phyloP scores from a whole-genome alignment of 1,284 basidiomycete species.

The Sphaerobolus stellatus region DNA sequence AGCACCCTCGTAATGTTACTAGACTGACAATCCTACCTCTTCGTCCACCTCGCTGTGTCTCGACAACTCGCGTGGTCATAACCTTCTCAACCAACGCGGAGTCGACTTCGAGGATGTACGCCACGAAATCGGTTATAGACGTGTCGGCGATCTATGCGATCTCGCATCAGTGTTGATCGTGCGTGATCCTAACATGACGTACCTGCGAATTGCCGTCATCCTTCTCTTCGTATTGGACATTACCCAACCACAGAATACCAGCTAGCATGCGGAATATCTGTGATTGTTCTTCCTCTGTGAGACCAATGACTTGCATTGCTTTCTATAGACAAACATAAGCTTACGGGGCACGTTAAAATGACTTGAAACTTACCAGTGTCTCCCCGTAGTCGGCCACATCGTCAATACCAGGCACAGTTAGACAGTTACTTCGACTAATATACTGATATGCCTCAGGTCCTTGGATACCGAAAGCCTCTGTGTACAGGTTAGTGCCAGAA shows the following conservation, averaged over 20 bases:
- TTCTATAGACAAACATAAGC: slow-evolving; percentile 46
- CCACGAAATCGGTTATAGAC: slow-evolving; percentile 93
- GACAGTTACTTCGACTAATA: slow-evolving; percentile 88
- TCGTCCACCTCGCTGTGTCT: slow-evolving; percentile 90
- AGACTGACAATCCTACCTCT: slow-evolving; percentile 51
- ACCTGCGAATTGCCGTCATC: slow-evolving; percentile 75
- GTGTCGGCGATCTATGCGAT: slow-evolving; percentile 72
- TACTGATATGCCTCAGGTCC: slow-evolving; percentile 96
- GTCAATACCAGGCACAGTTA: slow-evolving; percentile 90
- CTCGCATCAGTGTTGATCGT: background rate
- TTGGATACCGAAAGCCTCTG: slow-evolving; percentile 95
- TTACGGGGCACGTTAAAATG: slow-evolving; percentile 16
- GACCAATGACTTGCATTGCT: slow-evolving; percentile 93
- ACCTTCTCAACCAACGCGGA: slow-evolving; percentile 79
- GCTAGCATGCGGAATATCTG: slow-evolving; percentile 95
- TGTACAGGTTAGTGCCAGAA: slow-evolving; percentile 14
- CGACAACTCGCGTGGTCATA: slow-evolving; percentile 84
- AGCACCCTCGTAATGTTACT: background rate
- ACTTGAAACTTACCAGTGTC: slow-evolving; percentile 70
- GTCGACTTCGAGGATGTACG: slow-evolving; percentile 92
- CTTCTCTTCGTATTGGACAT: slow-evolving; percentile 86
- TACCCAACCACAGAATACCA: slow-evolving; percentile 94
- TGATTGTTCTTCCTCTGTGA: slow-evolving; percentile 81
- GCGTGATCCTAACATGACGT: background rate
- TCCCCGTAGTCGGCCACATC: slow-evolving; percentile 87